Base-by-base conservation (phyloP, 768 basidiomycete genomes). In the Trametes villosa region DNA sequence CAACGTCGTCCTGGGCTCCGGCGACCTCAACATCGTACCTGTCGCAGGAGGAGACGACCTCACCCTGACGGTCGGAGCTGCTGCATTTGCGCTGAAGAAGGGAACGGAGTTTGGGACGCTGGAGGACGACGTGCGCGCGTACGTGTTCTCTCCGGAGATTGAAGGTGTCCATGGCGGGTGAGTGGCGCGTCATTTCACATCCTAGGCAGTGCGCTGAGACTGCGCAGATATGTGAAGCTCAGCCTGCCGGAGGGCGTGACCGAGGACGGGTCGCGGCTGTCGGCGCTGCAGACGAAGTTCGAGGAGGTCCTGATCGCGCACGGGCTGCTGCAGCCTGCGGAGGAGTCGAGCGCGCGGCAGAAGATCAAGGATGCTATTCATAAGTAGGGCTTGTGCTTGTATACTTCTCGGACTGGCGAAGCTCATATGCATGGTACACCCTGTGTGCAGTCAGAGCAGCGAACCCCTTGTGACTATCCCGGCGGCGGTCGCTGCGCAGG, bases 271-370 rank as follows among this genome's bases (percentile, higher is more conserved):
- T 62, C 60, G 34, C 42, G 41, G 36, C n/a, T 66, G 17, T 51
- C 56, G 29, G 46, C 53, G 27, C 48, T 66, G 27, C 69, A 68
- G 52, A 67, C 63, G 45, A 62, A 34, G 51, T 71, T 71, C 44
- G 70, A 71, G 59, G 58, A 66, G 64, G 46, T 67, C 13, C 56
- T 71, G n/a, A 62, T 71, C 40, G 54, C 62, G 42, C 53, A 64
- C 33, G 66, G 63, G 15, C 34, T 71, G 18, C 46, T 71, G 53
- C 67, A 69, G 54, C 64, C 61, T 9, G 63, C 68, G 7, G 41
- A 63, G 24, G 65, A 64, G 47, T 62, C 63, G 13, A 56, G 52
- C 22, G 65, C 66, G 15, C 64, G 65, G 53, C 62, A 69, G 34
- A 46, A 51, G n/a, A 53, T 54, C 50, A 62, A 57, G 44, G 42